A percentile compares a stretch with the other conserved stretches of the same genome.
These are phyloP conservation scores for Besnoitia besnoiti DNA, from an alignment of 169 alveolate species.

Conservation along the genomic window DNA sequence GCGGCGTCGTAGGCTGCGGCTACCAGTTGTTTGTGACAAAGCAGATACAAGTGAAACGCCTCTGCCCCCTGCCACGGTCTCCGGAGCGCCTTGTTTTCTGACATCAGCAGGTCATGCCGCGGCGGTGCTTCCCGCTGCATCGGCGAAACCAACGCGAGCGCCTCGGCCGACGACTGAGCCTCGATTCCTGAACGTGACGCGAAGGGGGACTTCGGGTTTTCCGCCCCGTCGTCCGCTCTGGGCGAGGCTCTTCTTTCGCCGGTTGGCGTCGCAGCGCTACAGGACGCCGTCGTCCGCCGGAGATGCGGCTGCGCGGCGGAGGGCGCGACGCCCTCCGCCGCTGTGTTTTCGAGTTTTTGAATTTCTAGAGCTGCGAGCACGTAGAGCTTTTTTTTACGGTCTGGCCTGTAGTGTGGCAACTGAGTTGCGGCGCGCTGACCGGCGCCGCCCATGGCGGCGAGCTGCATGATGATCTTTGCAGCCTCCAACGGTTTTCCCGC, in stretches of 20 bases:
- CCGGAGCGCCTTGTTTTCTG: neutral
- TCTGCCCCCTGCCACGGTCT: conserved; percentile 72
- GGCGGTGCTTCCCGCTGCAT: too few species aligned
- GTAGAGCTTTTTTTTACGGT: conserved; percentile 85
- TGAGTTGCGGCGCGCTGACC: conserved; percentile 77
- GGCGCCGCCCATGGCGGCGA: neutral
- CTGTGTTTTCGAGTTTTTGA: neutral
- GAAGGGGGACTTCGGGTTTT: too few species aligned
- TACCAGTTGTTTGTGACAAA: conserved; percentile 85
- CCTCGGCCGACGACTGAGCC: neutral
- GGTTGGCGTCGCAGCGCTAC: neutral
- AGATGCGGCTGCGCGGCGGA: neutral
- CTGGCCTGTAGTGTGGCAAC: conserved; percentile 79
- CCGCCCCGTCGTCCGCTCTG: neutral
- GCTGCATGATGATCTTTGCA: neutral
- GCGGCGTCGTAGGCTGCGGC: conserved; percentile 85
- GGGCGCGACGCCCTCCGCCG: neutral
- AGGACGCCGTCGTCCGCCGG: neutral
- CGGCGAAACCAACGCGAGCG: neutral
- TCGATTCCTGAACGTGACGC: neutral
- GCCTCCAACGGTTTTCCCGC: neutral
- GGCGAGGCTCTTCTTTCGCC: too few species aligned
- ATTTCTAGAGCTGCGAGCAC: conserved; percentile 87
- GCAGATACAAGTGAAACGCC: conserved; percentile 88
- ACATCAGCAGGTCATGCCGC: too few species aligned